These are phyloP conservation scores for Heimioporus sp. DNA, from an alignment of 768 basidiomycete genomes.

Conservation along the genomic window DNA sequence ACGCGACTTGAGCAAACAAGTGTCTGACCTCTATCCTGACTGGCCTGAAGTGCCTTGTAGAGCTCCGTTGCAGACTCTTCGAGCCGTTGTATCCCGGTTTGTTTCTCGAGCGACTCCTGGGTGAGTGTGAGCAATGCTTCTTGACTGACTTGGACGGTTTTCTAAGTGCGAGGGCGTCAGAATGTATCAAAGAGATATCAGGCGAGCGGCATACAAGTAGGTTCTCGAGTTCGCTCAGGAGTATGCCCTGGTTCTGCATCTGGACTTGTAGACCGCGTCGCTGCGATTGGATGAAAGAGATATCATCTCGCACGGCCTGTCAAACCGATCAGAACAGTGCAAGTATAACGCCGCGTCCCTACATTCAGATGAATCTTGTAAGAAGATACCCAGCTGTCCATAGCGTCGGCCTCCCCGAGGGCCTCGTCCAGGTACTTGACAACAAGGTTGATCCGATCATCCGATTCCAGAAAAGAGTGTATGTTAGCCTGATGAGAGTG, in stretches of 20 bases:
- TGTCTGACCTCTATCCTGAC: constrained; percentile 74
- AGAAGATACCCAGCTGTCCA: constrained; percentile 85
- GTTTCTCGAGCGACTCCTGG: constrained; percentile 86
- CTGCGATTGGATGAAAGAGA: constrained; percentile 92
- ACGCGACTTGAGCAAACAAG: background rate
- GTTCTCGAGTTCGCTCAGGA: constrained; percentile 84
- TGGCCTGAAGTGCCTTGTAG: constrained; percentile 94
- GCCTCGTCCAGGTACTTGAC: constrained; percentile 89
- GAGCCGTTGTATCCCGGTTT: constrained; percentile 68
- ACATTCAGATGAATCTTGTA: constrained; percentile 98
- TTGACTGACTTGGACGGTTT: constrained; percentile 91
- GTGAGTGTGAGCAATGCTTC: constrained; percentile 72
- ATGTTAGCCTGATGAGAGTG: constrained; percentile 69
- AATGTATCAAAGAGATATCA: background rate
- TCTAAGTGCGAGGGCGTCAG: constrained; percentile 41
- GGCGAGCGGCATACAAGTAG: constrained; percentile 57
- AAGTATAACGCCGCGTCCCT: constrained; percentile 27
- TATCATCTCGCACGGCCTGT: constrained; percentile 94
- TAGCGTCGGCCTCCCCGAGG: constrained; percentile 80
- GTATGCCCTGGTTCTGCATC: constrained; percentile 88
- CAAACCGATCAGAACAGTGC: constrained; percentile 10
- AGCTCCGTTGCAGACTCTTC: constrained; percentile 83
- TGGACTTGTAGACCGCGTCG: constrained; percentile 97
- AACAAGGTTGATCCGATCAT: constrained; percentile 85
- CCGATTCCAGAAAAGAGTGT: constrained; percentile 94